Evolutionary conservation across 768 basidiomycete genomes (phyloP).

Genomic region (Tremella yokohamensis): DNA sequence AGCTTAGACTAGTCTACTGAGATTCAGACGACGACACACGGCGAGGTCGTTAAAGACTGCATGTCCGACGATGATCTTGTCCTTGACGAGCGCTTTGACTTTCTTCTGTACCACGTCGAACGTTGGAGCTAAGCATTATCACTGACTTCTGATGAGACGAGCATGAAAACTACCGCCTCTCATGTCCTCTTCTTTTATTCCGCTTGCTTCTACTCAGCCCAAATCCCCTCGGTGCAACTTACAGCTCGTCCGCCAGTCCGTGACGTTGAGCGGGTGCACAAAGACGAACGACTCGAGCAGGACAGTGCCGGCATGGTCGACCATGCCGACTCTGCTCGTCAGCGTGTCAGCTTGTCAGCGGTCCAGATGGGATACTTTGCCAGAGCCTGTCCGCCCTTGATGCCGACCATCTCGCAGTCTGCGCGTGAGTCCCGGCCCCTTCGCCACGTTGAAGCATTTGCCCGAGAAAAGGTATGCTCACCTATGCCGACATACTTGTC

Average conservation of each 20-base stretch:
- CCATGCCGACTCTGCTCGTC: constrained; percentile 63
- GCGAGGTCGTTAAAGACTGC: constrained; percentile 86
- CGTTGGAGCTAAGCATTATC: constrained; percentile 58
- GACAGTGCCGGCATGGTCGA: constrained; percentile 75
- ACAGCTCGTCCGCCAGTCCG: constrained; percentile 82
- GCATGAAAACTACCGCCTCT: constrained; percentile 50
- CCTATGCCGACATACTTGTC: constrained; percentile 37
- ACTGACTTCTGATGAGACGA: not conserved
- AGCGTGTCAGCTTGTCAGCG: not conserved
- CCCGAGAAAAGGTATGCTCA: constrained; percentile 6
- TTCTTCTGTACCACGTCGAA: constrained; percentile 72
- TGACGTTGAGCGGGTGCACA: constrained; percentile 70
- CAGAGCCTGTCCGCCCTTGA: constrained; percentile 22
- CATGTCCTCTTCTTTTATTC: constrained; percentile 71
- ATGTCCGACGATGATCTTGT: constrained; percentile 79
- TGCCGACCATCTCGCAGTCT: constrained; percentile 41
- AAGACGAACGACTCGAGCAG: constrained; percentile 76
- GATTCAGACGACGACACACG: constrained; percentile 55
- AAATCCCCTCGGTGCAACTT: not conserved
- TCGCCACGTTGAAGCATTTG: not conserved
- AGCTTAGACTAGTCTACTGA: constrained; percentile 49
- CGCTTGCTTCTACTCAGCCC: constrained; percentile 55
- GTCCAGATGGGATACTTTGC: constrained; percentile 25
- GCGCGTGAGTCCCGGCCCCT: not conserved
- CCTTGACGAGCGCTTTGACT: constrained; percentile 70